These are phyloP conservation scores for Neurospora sp. DNA, from an alignment of 495 filamentous ascomycete species.

Conservation along the genomic window DNA sequence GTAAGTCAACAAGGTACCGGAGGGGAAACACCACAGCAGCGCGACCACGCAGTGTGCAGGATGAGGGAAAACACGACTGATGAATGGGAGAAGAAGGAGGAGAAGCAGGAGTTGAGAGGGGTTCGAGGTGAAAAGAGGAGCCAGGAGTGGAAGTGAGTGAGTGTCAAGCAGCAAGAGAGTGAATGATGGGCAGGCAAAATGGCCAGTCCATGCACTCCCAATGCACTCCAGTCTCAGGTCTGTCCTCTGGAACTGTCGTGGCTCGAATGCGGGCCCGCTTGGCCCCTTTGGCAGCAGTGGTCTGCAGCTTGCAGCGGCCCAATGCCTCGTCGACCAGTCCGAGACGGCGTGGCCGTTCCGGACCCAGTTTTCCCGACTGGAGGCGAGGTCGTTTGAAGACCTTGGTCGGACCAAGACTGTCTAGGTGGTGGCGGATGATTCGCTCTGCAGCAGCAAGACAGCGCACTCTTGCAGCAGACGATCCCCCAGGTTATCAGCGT, in stretches of 20 bases:
- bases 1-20: conserved; percentile 4
- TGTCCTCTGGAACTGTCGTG: conserved; percentile 35
- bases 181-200: background rate
- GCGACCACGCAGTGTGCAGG: conserved; percentile 24
- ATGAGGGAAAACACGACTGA: conserved; percentile 2
- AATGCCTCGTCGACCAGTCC: conserved; percentile 35
- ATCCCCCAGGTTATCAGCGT: background rate
- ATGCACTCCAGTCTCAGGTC: background rate
- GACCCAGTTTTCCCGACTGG: conserved; percentile 20
- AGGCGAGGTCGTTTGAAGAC: background rate
- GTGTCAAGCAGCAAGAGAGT: background rate
- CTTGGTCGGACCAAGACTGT: background rate
- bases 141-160: background rate
- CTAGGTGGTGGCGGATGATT: conserved; percentile 15
- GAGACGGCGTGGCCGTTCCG: conserved; percentile 18
- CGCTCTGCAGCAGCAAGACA: conserved; percentile 5
- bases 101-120: conserved; percentile 7
- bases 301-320: conserved; percentile 44
- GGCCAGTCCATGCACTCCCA: background rate
- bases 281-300: conserved; percentile 32
- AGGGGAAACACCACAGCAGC: conserved; percentile 23
- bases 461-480: background rate
- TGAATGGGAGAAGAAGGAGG: conserved; percentile 6
- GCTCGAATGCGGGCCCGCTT: conserved; percentile 44
- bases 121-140: conserved; percentile 5